Percentiles rank a stretch among this genome's conserved stretches.
Evolutionary conservation across 352 stramenopile species (phyloP).

Genomic region (Peronospora belbahrii): DNA sequence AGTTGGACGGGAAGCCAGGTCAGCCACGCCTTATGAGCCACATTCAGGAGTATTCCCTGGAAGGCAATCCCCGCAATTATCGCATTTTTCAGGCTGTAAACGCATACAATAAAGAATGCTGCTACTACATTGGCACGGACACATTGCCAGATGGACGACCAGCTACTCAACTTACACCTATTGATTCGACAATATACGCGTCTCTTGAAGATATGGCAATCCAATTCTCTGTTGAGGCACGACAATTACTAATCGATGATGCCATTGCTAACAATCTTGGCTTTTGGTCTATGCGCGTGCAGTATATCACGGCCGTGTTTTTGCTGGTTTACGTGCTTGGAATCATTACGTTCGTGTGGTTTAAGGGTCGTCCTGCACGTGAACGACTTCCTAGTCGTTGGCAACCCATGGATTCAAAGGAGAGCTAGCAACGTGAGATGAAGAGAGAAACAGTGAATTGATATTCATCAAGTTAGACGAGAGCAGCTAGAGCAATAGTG

Average conservation of each 20-base stretch:
- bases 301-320: constrained; percentile 64
- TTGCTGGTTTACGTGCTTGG: constrained; percentile 55
- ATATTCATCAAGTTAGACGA: constrained; percentile 7
- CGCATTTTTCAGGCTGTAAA: constrained; percentile 78
- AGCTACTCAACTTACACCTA: constrained; percentile 59
- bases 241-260: constrained; percentile 47
- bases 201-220: constrained; percentile 72
- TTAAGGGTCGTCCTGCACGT: constrained; percentile 51
- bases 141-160: constrained; percentile 47
- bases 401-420: constrained; percentile 69
- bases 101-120: constrained; percentile 77
- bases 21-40: constrained; percentile 76
- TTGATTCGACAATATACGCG: constrained; percentile 69
- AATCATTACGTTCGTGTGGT: constrained; percentile 76
- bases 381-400: constrained; percentile 74
- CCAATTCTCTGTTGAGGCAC: constrained; percentile 68
- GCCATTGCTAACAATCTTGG: constrained; percentile 30
- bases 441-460: constrained; percentile 1
- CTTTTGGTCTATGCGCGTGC: constrained; percentile 29
- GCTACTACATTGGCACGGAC: constrained; percentile 81
- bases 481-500: constrained; percentile 3
- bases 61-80: constrained; percentile 65
- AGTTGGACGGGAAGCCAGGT: constrained; percentile 58
- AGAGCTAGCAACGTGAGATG: constrained; percentile 30
- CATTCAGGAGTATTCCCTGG: constrained; percentile 70